phyloP scores from a whole-genome alignment of 1,139 yeast genomes.

The Arxiozyma slooffiae region DNA sequence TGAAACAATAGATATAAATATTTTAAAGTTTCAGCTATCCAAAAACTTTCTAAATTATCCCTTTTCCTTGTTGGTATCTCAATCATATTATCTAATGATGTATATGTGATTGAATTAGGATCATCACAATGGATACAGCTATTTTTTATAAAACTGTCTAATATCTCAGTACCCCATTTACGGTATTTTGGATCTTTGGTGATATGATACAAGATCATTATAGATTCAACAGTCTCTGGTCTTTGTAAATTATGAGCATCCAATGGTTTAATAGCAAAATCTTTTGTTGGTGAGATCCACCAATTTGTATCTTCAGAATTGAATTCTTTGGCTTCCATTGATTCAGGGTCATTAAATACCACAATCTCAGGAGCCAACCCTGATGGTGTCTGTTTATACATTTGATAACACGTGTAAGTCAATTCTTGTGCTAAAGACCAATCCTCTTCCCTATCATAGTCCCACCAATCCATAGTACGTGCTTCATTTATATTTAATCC shows the following conservation, averaged over 20 bases:
- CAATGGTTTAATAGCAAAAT: conserved; percentile 56
- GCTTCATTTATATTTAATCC: conserved; percentile 54
- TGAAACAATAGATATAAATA: conserved; percentile 75
- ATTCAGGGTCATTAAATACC: conserved; percentile 39
- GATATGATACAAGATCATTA: conserved; percentile 69
- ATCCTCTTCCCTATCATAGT: conserved; percentile 42
- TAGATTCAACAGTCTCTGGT: conserved; percentile 89
- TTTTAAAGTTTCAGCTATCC: conserved; percentile 91
- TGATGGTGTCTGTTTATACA: conserved; percentile 63
- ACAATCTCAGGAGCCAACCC: conserved; percentile 88
- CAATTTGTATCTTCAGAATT: conserved; percentile 10
- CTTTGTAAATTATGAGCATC: conserved; percentile 84
- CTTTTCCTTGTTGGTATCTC: conserved; percentile 38
- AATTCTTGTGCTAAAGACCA: conserved; percentile 64
- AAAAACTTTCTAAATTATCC: conserved; percentile 85
- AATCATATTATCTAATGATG: conserved; percentile 60
- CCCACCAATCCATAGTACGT: conserved; percentile 37
- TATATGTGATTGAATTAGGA: conserved; percentile 37
- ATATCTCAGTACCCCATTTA: conserved; percentile 84
- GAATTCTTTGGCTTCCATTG: conserved; percentile 1
- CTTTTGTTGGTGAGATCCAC: conserved; percentile 33
- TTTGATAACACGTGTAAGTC: conserved; percentile 72
- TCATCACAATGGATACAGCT: conserved; percentile 38
- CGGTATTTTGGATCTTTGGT: conserved; percentile 78
- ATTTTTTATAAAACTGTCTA: conserved; percentile 56